Percentiles rank a stretch among this genome's conserved stretches.
phyloP scores from a whole-genome alignment of 352 stramenopile genomes.

The Phytophthora colocasiae region DNA sequence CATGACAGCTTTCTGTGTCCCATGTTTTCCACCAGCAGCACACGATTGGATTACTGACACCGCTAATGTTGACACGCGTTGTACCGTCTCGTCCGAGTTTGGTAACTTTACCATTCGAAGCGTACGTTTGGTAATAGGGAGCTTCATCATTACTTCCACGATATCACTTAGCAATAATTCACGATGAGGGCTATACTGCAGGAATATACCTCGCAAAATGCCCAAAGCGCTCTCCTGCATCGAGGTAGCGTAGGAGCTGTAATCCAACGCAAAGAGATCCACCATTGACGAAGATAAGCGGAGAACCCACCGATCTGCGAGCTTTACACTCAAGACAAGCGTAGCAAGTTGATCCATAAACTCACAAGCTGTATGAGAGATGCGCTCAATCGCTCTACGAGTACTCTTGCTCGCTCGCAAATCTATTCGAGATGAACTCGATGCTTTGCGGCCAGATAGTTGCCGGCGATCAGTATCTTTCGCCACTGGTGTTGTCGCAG shows the following conservation, averaged over 20 bases:
- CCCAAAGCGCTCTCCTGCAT: conserved; percentile 71
- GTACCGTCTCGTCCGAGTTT: conserved; percentile 55
- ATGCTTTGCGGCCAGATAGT: conserved; percentile 20
- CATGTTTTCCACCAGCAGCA: conserved; percentile 21
- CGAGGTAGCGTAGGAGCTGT: conserved; percentile 58
- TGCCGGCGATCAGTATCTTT: conserved; percentile 22
- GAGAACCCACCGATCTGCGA: conserved; percentile 80
- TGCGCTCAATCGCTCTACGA: conserved; percentile 58
- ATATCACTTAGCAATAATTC: conserved; percentile 71
- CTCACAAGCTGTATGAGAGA: conserved; percentile 72
- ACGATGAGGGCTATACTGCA: conserved; percentile 70
- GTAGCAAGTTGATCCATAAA: conserved; percentile 76
- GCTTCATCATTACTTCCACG: conserved; percentile 79
- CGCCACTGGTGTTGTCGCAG: conserved; percentile 14
- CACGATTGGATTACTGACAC: conserved; percentile 72
- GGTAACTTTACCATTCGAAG: conserved; percentile 74
- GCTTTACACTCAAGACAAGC: conserved; percentile 70
- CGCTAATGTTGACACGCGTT: conserved; percentile 76
- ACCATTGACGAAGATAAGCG: conserved; percentile 76
- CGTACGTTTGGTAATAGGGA: conserved; percentile 75
- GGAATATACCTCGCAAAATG: conserved; percentile 72
- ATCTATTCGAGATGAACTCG: conserved; percentile 40
- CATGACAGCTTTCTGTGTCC: conserved; percentile 6
- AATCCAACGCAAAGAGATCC: conserved; percentile 74
- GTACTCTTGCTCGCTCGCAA: conserved; percentile 59